Conservation (phyloP, 2,329 filamentous ascomycete genomes). For the Paramyrothecium sp. region DNA sequence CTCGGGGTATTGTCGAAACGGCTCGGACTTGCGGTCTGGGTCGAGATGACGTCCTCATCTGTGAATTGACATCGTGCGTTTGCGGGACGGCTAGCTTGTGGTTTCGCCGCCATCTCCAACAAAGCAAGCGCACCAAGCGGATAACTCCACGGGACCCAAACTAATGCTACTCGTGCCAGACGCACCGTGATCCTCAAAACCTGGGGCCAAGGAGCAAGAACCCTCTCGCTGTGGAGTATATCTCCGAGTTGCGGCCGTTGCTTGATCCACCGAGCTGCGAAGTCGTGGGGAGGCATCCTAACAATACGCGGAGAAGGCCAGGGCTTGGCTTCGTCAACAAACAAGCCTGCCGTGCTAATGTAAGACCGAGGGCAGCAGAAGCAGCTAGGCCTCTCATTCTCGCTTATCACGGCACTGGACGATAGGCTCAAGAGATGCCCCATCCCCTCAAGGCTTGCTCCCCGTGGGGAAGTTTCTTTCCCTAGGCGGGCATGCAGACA, state of each 20-base stretch:
- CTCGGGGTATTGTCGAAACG: too few relatives aligned
- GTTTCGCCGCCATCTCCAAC: background rate
- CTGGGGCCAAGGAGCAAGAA: background rate
- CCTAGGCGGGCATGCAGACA: background rate
- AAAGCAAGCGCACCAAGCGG: background rate
- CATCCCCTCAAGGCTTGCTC: background rate
- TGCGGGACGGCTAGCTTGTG: background rate
- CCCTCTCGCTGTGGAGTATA: background rate
- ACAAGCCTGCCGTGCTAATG: background rate
- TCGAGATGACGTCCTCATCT: background rate
- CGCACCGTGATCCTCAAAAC: background rate
- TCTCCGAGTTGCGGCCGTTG: background rate
- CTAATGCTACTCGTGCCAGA: background rate
- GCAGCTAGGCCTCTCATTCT: background rate
- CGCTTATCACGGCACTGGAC: background rate
- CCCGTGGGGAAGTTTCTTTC: background rate
- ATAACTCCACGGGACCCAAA: background rate
- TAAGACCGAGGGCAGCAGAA: background rate
- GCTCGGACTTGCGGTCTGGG: background rate
- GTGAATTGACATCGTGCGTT: background rate
- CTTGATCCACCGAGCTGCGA: background rate
- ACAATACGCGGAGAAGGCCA: background rate
- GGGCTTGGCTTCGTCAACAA: background rate
- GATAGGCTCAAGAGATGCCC: background rate
- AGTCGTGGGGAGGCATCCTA: background rate